These are phyloP conservation scores for Globisporangium alternatum DNA, from an alignment of 352 stramenopile genomes.

Conservation along the genomic window DNA sequence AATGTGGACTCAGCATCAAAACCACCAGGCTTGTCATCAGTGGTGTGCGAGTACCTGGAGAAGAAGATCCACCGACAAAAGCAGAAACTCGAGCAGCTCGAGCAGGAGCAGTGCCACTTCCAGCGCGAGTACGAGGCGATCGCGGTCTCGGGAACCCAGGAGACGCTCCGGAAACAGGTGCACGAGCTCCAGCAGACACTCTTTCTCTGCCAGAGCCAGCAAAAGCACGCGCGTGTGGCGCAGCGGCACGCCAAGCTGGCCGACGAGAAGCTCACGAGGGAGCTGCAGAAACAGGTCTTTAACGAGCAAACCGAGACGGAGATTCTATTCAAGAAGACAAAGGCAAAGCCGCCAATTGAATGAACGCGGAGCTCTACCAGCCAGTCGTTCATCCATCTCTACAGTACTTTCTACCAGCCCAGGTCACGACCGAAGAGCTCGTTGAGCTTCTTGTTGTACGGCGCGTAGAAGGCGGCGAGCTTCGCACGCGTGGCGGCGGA, in stretches of 20 bases:
- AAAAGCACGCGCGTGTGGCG: conserved; percentile 41
- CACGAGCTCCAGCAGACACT: conserved; percentile 70
- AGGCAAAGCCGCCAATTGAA: neutral
- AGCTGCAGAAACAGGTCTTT: conserved; percentile 41
- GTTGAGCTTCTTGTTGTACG: conserved; percentile 82
- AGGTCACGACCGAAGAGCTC: conserved; percentile 58
- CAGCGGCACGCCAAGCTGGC: conserved; percentile 33
- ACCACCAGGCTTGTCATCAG: conserved; percentile 14
- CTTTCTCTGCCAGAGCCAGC: conserved; percentile 59
- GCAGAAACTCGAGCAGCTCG: conserved; percentile 35
- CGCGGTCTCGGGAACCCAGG: conserved; percentile 35
- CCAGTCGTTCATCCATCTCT: conserved; percentile 5
- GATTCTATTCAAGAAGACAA: conserved; percentile 50
- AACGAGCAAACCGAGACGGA: conserved; percentile 62
- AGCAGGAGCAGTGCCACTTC: conserved; percentile 26
- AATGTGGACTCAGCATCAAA: neutral
- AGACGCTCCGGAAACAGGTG: conserved; percentile 45
- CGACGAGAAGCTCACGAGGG: conserved; percentile 27
- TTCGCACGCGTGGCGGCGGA: conserved; percentile 44
- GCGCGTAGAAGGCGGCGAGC: conserved; percentile 73
- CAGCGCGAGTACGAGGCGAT: conserved; percentile 41
- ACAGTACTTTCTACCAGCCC: conserved; percentile 36
- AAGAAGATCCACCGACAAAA: conserved; percentile 48
- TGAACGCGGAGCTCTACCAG: neutral
- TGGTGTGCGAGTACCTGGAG: conserved; percentile 41